Evolutionary conservation across 306 rosid species (phyloP).

Genomic region (Alnus rubra): DNA sequence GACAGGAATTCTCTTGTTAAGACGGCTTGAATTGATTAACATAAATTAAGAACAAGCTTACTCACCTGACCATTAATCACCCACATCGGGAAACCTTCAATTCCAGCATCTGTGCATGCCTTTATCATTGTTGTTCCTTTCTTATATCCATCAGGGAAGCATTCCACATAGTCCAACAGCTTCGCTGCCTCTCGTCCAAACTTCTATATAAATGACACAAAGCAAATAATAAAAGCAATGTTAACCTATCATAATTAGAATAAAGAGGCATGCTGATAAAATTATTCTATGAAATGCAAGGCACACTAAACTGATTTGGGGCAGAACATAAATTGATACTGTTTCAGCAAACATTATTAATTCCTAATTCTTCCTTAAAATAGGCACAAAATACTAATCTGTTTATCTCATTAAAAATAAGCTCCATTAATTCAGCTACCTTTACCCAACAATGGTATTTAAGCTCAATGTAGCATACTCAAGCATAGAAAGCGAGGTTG

Average conservation of each 20-base stretch:
- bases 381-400: background rate
- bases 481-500: slow-evolving; percentile 15
- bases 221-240: background rate
- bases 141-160: slow-evolving; percentile 82
- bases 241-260: slow-evolving; percentile 9
- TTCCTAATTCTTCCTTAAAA: background rate
- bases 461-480: background rate
- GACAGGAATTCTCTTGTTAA: background rate
- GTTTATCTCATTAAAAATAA: background rate
- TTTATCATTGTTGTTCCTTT: slow-evolving; percentile 69
- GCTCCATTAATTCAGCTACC: background rate
- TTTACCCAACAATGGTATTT: background rate
- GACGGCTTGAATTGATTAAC: background rate
- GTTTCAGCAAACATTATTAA: background rate
- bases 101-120: slow-evolving; percentile 60
- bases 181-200: slow-evolving; percentile 86
- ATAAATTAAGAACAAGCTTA: background rate
- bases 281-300: background rate
- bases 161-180: slow-evolving; percentile 77
- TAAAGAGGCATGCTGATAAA: background rate
- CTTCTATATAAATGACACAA: slow-evolving; percentile 43
- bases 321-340: background rate
- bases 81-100: slow-evolving; percentile 96
- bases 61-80: slow-evolving; percentile 78
- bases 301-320: background rate